Conservation (phyloP, 2,329 filamentous ascomycete species). For the Xylariaceae sp. region DNA sequence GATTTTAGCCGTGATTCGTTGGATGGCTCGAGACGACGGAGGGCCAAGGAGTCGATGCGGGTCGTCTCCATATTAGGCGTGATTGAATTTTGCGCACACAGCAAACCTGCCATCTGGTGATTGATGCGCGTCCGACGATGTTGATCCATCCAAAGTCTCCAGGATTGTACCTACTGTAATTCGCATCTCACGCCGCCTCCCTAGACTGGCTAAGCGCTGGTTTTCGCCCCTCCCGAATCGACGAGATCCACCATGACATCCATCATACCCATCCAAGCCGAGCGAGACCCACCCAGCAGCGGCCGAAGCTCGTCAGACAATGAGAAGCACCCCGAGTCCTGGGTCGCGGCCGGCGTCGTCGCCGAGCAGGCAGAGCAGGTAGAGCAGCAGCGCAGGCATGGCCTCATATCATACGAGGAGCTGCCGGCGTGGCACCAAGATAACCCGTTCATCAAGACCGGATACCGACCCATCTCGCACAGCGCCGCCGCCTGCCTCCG, state of each 20-base stretch:
- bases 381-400: not conserved
- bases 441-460: slow-evolving; percentile 60
- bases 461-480: slow-evolving; percentile 57
- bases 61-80: not conserved
- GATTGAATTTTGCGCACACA: not conserved
- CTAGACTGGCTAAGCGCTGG: not conserved
- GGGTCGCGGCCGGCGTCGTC: not conserved
- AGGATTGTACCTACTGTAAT: not conserved
- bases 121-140: not conserved
- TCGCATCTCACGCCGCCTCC: not conserved
- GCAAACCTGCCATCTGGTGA: not conserved
- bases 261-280: slow-evolving; percentile 6
- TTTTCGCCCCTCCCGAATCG: not conserved
- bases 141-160: not conserved
- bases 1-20: slow-evolving; percentile 8
- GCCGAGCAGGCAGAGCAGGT: not conserved
- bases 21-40: slow-evolving; percentile 13
- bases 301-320: slow-evolving; percentile 8
- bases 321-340: slow-evolving; percentile 9
- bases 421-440: slow-evolving; percentile 39
- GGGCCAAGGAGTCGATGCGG: slow-evolving; percentile 7
- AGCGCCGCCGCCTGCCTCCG: slow-evolving; percentile 51
- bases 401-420: slow-evolving; percentile 24
- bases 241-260: slow-evolving; percentile 4
- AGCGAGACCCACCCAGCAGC: slow-evolving; percentile 7